These are phyloP conservation scores for Aspergillus carlsbadensis DNA, from an alignment of 495 filamentous ascomycete genomes.

Conservation along the genomic window DNA sequence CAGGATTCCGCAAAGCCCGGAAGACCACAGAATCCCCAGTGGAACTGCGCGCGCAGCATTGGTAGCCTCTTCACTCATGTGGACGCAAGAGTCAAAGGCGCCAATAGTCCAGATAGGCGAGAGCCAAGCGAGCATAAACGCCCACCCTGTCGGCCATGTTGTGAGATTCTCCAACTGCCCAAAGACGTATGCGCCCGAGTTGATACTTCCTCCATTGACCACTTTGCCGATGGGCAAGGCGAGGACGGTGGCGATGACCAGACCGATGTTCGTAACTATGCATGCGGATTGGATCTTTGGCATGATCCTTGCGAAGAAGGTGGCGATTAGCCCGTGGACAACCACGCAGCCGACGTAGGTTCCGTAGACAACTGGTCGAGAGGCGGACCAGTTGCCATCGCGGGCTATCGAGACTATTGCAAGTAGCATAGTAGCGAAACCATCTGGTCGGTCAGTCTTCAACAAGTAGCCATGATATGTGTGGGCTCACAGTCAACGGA, in stretches of 20 bases:
- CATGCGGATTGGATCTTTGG: conserved; percentile 63
- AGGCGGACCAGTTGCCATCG: conserved; percentile 62
- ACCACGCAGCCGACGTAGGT: conserved; percentile 60
- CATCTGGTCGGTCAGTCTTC: conserved; percentile 30
- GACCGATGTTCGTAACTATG: conserved; percentile 59
- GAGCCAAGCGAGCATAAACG: conserved; percentile 66
- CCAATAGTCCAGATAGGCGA: conserved; percentile 69
- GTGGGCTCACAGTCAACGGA: conserved; percentile 52
- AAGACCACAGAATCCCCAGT: conserved; percentile 53
- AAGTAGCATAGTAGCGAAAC: conserved; percentile 53
- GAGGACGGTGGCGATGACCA: conserved; percentile 62
- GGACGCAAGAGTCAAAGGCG: conserved; percentile 52
- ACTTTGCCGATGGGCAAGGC: conserved; percentile 59
- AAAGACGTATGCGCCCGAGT: conserved; percentile 42
- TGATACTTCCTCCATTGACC: conserved; percentile 31
- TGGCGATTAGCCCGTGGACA: conserved; percentile 58
- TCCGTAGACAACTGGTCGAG: conserved; percentile 57
- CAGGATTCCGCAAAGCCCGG: conserved; percentile 43
- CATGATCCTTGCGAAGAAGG: conserved; percentile 59
- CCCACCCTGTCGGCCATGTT: conserved; percentile 59
- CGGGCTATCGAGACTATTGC: conserved; percentile 59
- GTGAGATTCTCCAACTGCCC: conserved; percentile 52
- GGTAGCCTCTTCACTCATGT: conserved; percentile 65
- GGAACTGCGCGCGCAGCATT: conserved; percentile 64
- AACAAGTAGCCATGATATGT: not conserved